phyloP scores from a whole-genome alignment of 148 eudicot genomes.

The Spergularia marina region DNA sequence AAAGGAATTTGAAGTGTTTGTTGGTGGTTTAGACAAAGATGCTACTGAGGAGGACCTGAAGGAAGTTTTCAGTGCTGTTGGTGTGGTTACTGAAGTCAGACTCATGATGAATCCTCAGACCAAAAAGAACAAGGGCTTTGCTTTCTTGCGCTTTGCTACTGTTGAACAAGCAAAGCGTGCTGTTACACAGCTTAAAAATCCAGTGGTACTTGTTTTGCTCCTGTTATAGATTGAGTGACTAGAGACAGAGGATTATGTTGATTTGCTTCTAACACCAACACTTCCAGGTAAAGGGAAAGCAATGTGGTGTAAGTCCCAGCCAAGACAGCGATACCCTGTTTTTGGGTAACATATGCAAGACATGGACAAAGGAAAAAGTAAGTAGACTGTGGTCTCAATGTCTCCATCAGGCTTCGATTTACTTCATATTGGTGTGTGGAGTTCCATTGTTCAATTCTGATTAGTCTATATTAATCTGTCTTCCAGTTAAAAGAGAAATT shows the following conservation, averaged over 20 bases:
- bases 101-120: conserved; percentile 95
- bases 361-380: conserved; percentile 98
- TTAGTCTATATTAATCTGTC: conserved; percentile 41
- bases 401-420: conserved; percentile 25
- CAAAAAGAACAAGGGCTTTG: conserved; percentile 97
- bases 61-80: conserved; percentile 81
- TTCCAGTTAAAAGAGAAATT: conserved; percentile 89
- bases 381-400: conserved; percentile 47
- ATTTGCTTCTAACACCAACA: conserved; percentile 37
- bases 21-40: conserved; percentile 99
- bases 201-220: conserved; percentile 74
- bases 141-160: conserved; percentile 94
- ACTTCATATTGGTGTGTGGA: conserved; percentile 30
- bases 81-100: conserved; percentile 85
- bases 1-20: conserved; percentile 94
- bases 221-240: conserved; percentile 38
- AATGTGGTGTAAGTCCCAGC: conserved; percentile 95
- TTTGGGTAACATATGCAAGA: conserved; percentile 96
- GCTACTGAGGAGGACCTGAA: conserved; percentile 92
- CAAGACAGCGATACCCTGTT: conserved; percentile 95
- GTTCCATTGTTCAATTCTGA: conserved; percentile 34
- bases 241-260: conserved; percentile 26
- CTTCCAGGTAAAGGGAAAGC: conserved; percentile 94
- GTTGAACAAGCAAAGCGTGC: conserved; percentile 96
- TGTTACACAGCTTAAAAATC: conserved; percentile 76